phyloP scores from a whole-genome alignment of 768 basidiomycete species.

The Leccinellum rugosiceps region DNA sequence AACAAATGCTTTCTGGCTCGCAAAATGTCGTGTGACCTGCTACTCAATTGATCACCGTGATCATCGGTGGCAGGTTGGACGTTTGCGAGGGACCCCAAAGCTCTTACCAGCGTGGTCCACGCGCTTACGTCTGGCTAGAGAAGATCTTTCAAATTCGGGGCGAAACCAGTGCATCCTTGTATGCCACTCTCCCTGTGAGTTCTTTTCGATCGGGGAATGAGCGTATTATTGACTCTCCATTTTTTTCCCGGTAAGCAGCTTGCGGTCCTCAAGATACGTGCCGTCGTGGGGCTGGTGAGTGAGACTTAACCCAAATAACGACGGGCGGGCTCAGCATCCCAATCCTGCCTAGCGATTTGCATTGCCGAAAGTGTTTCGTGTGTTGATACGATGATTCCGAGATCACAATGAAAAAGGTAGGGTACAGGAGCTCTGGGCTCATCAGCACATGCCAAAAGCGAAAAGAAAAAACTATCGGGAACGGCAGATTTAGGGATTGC shows the following conservation, averaged over 20 bases:
- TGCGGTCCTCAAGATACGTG: neutral
- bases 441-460: neutral
- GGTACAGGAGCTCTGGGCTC: neutral
- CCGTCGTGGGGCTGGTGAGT: neutral
- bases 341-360: neutral
- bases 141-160: neutral
- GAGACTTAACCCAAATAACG: neutral
- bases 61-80: neutral
- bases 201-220: neutral
- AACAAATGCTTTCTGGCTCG: neutral
- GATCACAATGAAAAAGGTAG: neutral
- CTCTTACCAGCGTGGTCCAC: neutral
- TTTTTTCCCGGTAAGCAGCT: neutral
- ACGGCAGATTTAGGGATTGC: neutral
- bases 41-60: neutral
- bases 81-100: neutral
- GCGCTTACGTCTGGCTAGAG: neutral
- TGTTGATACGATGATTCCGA: neutral
- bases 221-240: neutral
- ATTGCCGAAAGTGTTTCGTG: neutral
- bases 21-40: neutral
- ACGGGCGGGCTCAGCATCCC: neutral
- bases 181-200: neutral
- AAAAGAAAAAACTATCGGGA: neutral
- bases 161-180: neutral